Conservation (phyloP, 1,139 yeast genomes). For the Geotrichum fermentans region DNA sequence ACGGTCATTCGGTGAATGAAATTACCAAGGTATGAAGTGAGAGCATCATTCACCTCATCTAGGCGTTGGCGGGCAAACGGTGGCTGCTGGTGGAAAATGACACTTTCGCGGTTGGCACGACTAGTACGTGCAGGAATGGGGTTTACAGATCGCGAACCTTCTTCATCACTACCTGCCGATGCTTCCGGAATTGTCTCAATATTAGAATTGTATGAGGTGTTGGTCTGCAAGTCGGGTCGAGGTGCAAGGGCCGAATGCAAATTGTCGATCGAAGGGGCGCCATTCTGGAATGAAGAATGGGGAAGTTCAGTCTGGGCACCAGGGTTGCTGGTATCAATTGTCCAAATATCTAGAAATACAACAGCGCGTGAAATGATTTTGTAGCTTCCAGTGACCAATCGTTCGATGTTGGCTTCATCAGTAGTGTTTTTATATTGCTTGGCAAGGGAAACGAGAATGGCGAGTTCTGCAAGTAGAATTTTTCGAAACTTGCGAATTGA, state of each 20-base stretch:
- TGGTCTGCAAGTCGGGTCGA: background rate
- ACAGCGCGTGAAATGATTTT: constrained; percentile 72
- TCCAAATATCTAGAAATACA: constrained; percentile 71
- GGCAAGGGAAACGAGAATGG: constrained; percentile 79
- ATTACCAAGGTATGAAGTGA: constrained; percentile 62
- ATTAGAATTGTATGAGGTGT: background rate
- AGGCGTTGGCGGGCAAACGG: constrained; percentile 70
- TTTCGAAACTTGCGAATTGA: constrained; percentile 71
- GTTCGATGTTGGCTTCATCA: constrained; percentile 60
- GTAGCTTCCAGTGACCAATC: constrained; percentile 64
- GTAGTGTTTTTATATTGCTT: constrained; percentile 74
- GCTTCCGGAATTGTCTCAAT: constrained; percentile 18
- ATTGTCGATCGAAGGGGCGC: constrained; percentile 11
- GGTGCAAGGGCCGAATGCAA: constrained; percentile 7
- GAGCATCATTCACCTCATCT: constrained; percentile 66
- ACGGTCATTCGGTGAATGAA: constrained; percentile 35
- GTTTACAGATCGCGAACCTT: background rate
- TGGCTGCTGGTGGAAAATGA: constrained; percentile 41
- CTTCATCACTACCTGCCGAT: constrained; percentile 3
- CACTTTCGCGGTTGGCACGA: constrained; percentile 28
- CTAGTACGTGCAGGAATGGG: constrained; percentile 5
- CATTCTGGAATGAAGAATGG: constrained; percentile 9
- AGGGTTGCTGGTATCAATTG: constrained; percentile 26
- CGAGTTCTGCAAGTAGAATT: constrained; percentile 82
- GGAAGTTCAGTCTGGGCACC: constrained; percentile 10